phyloP scores from a whole-genome alignment of 1,139 yeast species.

The Geotrichum restrictum region DNA sequence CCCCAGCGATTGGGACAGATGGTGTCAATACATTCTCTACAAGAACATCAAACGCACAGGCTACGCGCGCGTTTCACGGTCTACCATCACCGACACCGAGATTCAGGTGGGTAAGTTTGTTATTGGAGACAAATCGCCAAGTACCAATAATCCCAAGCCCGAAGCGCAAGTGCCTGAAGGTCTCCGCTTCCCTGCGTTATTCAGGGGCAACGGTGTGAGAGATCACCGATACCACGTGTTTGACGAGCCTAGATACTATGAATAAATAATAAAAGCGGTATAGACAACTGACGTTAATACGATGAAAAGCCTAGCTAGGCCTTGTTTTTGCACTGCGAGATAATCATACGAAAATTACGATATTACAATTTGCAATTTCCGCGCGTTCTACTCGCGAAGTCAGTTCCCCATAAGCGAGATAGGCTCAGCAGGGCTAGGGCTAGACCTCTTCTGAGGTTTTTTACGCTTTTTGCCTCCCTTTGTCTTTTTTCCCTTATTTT shows the following conservation, averaged over 20 bases:
- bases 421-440: not conserved
- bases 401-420: no score
- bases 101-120: conserved; percentile 91
- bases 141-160: conserved; percentile 50
- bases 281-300: no score
- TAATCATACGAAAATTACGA: no score
- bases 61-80: conserved; percentile 88
- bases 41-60: conserved; percentile 84
- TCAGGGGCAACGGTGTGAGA: conserved; percentile 90
- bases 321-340: no score
- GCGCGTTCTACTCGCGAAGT: no score
- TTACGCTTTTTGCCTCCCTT: not conserved
- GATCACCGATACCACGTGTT: conserved; percentile 93
- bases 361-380: no score
- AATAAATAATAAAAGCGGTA: conserved; percentile 29
- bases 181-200: conserved; percentile 73
- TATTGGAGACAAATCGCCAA: conserved; percentile 48
- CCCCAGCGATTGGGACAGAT: conserved; percentile 90
- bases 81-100: conserved; percentile 94
- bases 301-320: no score
- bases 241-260: conserved; percentile 77
- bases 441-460: no score
- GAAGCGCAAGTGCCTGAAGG: conserved; percentile 59
- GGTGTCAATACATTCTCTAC: conserved; percentile 95
- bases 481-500: no score